Evolutionary conservation across 2,329 filamentous ascomycete genomes (phyloP), one percentile per base, ranked within the genome.

Genomic region (Dactylellina haptotyla): DNA sequence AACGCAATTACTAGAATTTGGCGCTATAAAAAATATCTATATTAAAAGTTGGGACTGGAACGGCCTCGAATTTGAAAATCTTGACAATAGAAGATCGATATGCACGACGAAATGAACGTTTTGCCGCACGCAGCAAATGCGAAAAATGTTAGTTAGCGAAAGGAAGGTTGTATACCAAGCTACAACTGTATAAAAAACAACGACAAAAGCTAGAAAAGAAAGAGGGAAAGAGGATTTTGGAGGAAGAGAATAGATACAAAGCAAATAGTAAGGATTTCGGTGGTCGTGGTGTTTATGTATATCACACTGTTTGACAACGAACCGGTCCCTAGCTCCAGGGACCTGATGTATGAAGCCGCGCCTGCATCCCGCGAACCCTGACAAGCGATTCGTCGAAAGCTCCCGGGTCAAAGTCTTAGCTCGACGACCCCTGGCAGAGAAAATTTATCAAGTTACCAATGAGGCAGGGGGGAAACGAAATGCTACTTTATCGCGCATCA

Each of bases 311-410:
- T 41, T 63, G n/a, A 32, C 26, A 65, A 46, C 34, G 53, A 43
- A 45, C 43, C 37, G 53, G 50, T 20, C 18, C 32, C 48, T 26
- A 39, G 56, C 8, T 25, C 58, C 61, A 66, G 69, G 61, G 61
- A 66, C 20, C 5, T 43, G 6, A 61, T 62, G 61, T 66, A 73
- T 64, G 61, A 66, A 66, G 69, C 69, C 69, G 61, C 69, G 69
- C 61, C 61, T 73, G 69, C 69, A 73, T 66, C 54, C 30, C 61
- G 48, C 48, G 54, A 72, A 51, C 54, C 39, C 26, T 28, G 61
- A 56, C 46, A 61, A 66, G 39, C 69, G 69, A 73, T 73, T 73
- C 69, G 69, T 66, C 43, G 32, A 25, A 61, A 41, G 51, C 28
- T 16, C 30, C 14, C 20, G 23, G 28, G 30, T 59, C 46, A 56